Base-by-base conservation (phyloP, 2,329 filamentous ascomycete genomes). In the Juglanconis sp. region DNA sequence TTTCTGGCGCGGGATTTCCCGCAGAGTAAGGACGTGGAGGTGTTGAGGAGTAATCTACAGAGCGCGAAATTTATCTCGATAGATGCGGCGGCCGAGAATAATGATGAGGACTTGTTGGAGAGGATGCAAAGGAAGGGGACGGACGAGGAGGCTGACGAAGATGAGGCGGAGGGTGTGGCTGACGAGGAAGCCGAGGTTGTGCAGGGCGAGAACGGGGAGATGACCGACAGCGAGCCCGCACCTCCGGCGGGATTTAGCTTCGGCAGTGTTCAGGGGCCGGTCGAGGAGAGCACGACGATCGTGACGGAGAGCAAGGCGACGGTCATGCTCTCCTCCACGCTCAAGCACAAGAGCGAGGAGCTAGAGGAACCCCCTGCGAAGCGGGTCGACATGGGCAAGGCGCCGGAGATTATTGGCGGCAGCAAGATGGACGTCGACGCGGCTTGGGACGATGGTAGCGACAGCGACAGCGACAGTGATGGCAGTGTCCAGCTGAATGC, bases 1-100 rank as follows among this genome's bases (percentile, higher is more conserved):
- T 90, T 96, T 67, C 77, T 97, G 32, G 84, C 86, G 7, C 82
- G 87, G 57, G 81, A 84, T 54, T 90, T 87, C 67, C 80, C 86
- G 0, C 72, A 81, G 10, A 83, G 88, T 53, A 78, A 84, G 59
- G 83, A 82, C 15, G 84, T 95, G 1, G 93, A 97, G 73, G 82
- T 89, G 9, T 72, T 97, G 59, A 78, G 83, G 50, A 83, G 80
- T 66, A 86, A 84, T 64, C 75, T 91, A 30, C 77, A 82, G 8
- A 74, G 76, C 3, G 70, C 68, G 9, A 65, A 68, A 56, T 66
- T 68, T 57, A 60, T 68, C 32, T n/a, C 17, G 7, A 3, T 35
- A 13, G 54, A 32, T 17, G 30, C 42, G 11, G 65, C 67, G 32
- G 70, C 70, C 15, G 88, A 90, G 73, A 87, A 72, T 56, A 70